These are phyloP conservation scores for Eragrostis tef DNA, from an alignment of 202 grass and related monocot species.

Conservation along the genomic window DNA sequence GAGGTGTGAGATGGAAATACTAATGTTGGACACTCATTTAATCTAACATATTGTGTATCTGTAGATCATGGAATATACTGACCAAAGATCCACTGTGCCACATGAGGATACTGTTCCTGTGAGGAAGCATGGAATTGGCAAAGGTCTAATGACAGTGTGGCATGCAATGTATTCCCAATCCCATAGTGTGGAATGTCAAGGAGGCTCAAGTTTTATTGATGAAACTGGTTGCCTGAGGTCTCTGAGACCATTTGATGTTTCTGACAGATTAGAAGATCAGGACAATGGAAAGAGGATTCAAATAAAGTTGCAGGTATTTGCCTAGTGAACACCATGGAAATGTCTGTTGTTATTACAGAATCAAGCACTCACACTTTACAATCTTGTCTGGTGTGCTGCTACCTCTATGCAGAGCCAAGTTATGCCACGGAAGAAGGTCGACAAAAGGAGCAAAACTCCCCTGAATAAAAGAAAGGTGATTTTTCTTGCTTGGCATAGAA, in stretches of 20 bases:
- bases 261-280: constrained; percentile 25
- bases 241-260: constrained; percentile 61
- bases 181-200: constrained; percentile 54
- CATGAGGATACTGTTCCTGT: constrained; percentile 50
- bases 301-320: constrained; percentile 53
- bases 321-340: constrained; percentile 23
- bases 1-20: constrained; percentile 21
- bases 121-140: constrained; percentile 89
- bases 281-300: constrained; percentile 39
- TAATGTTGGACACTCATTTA: background rate
- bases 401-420: constrained; percentile 58
- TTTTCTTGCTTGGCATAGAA: constrained; percentile 8
- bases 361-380: constrained; percentile 31
- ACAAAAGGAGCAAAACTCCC: constrained; percentile 57
- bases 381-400: constrained; percentile 12
- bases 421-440: constrained; percentile 55
- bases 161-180: constrained; percentile 75
- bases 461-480: constrained; percentile 72
- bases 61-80: constrained; percentile 50
- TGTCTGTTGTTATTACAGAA: constrained; percentile 28
- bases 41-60: constrained; percentile 38
- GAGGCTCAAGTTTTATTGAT: constrained; percentile 54
- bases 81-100: constrained; percentile 22
- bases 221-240: constrained; percentile 66
- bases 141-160: constrained; percentile 99